Percentiles rank a stretch among this genome's conserved stretches.
These are phyloP conservation scores for Quercus tomentella DNA, from an alignment of 331 rosid genomes.

Conservation along the genomic window DNA sequence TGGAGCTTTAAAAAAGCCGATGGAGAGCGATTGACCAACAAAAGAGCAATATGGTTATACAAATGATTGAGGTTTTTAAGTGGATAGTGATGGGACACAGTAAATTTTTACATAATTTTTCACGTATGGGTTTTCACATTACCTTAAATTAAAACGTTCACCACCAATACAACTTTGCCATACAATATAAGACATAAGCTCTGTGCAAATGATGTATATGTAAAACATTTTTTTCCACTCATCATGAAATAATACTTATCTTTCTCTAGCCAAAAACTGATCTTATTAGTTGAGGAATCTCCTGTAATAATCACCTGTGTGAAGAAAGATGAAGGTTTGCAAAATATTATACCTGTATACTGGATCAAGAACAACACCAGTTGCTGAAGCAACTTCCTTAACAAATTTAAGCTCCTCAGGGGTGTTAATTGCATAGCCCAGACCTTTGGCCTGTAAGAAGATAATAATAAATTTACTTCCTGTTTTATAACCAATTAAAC, in stretches of 20 bases:
- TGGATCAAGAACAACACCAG: constrained; percentile 90
- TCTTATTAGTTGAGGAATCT: background rate
- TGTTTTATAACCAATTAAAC: constrained; percentile 12
- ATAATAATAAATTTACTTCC: constrained; percentile 9
- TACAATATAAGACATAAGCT: background rate
- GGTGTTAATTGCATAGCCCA: constrained; percentile 85
- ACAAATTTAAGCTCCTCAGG: constrained; percentile 77
- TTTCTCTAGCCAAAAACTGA: background rate
- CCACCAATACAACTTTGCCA: background rate
- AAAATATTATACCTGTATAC: constrained; percentile 67
- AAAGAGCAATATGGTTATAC: no score
- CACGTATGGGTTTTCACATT: background rate
- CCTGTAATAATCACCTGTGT: background rate
- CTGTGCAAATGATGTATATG: background rate
- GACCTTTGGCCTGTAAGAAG: constrained; percentile 74
- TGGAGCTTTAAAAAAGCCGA: no score
- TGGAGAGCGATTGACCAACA: no score
- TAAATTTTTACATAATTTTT: background rate
- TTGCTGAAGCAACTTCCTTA: constrained; percentile 66
- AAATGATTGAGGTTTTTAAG: no score
- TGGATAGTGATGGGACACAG: no score
- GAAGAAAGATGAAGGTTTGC: background rate
- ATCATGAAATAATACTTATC: background rate
- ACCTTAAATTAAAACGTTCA: background rate
- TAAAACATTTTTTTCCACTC: background rate